Base-by-base conservation (phyloP, 768 basidiomycete species). In the Austroboletus festivus region DNA sequence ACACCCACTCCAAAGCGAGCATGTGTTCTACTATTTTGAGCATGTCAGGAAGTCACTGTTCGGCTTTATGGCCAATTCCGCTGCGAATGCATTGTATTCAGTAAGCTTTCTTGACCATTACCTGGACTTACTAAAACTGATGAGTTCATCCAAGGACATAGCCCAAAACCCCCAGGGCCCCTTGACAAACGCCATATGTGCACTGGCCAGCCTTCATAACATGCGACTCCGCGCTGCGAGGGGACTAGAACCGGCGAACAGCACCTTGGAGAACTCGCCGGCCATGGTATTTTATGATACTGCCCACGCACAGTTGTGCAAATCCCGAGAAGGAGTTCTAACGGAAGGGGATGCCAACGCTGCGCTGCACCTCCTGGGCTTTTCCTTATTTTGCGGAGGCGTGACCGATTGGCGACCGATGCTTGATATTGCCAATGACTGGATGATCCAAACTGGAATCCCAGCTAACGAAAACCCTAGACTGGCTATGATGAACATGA, bases 1-100 rank as follows among this genome's bases (percentile, higher is more conserved):
- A 34, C 75, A 78, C 53, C 71, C 68, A 47, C 63, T 77, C 34
- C 78, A 81, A 55, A 73, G 77, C 46, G 78, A 82, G 31, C 77
- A 82, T 52, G 78, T 87, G 44, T 69, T 82, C 56, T 86, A 89
- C 66, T 90, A 89, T 65, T 89, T 91, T 62, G 78, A 80, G 44
- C 75, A 83, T 51, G 83, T 89, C 51, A 79, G 80, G 19, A 78
- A 78, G 55, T 69, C 82, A 49, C 82, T 88, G 58, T 82, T 80
- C 55, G 72, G 80, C 34, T 86, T 88, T 60, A 76, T 80, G 31
- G 78, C 80, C 11, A 81, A 81, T 50, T 63, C 76, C 8, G 74
- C 85, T 44, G 79, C 82, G 24, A 80, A 84, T 44, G 73, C 81
- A 48, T 81, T 85, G 52, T 83, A 82, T 61, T 73, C 76, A 42